Base-by-base conservation (phyloP, 179 eudicot species). In the Sideroxylon spinosum region DNA sequence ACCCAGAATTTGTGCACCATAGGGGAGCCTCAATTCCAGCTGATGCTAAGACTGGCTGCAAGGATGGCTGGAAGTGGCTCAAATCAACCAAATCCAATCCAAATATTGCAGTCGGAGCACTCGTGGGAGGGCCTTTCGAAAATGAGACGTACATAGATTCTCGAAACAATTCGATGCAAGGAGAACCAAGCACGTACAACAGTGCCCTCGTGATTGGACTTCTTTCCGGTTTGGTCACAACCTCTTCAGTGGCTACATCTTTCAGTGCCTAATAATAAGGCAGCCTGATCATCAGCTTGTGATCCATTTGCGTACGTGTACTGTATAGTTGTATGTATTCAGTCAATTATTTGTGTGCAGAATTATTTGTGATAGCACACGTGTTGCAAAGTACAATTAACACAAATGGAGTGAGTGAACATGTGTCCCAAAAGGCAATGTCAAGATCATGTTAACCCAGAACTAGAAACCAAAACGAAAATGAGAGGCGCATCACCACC, bases 21-120 rank as follows among this genome's bases (percentile, higher is more conserved):
- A 86, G 97, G 77, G 97, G 98, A 67, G 95, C 98, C 77, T 95
- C 98, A 7, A 95, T 95, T 66, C 98, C 98, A 13, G 82, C 66
- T 22, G 82, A 88, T 74, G 89, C 90, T 20, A 83, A 78, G 23
- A 79, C 97, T 0, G 82, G 85, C 1, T 95, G 98, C 81, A 78
- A 56, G 0, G 87, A 89, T 16, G 98, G 97, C 44, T 91, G 85
- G 79, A 77, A 79, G 76, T 95, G 89, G 90, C 91, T 93, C 3
- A 67, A 62, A 1, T 86, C 93, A 13, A 25, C 86, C 0, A n/a
- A 85, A 14, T 93, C 97, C 26, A 93, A 95, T 70, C 98, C 97
- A 12, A 95, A 95, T 26, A 73, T 93, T 12, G 97, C 95, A 12
- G 75, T 79, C 25, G 98, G 98, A 57, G 98, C 87, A 16, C 89